These are phyloP conservation scores for Chaetomidium leptoderma DNA, from an alignment of 495 filamentous ascomycete genomes.

Conservation along the genomic window DNA sequence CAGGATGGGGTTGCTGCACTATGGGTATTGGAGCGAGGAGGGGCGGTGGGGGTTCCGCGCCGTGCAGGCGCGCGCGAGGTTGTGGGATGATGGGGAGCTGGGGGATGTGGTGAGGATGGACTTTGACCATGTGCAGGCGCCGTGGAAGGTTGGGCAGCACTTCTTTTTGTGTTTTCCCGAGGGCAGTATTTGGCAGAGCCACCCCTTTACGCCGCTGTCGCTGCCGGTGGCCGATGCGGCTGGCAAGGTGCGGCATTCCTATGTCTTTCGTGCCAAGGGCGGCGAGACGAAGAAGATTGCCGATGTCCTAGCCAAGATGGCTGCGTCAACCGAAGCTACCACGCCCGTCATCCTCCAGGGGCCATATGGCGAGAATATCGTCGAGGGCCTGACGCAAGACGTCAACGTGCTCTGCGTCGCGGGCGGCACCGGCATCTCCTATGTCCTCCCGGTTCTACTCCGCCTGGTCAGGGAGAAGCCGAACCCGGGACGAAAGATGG, in stretches of 20 bases:
- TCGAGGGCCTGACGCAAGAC: constrained; percentile 36
- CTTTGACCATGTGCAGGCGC: constrained; percentile 50
- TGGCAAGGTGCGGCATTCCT: constrained; percentile 49
- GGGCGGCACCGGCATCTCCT: constrained; percentile 62
- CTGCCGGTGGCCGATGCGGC: constrained; percentile 37
- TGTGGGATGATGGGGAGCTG: constrained; percentile 47
- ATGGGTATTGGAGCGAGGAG: constrained; percentile 32
- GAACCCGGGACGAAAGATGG: constrained; percentile 38
- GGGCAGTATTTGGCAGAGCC: constrained; percentile 60
- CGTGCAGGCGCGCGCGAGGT: constrained; percentile 45
- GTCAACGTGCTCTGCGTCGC: constrained; percentile 58
- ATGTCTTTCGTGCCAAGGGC: constrained; percentile 56
- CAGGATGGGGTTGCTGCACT: constrained; percentile 52
- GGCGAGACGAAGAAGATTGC: constrained; percentile 54
- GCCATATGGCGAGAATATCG: constrained; percentile 53
- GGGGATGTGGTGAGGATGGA: constrained; percentile 55
- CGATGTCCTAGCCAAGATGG: constrained; percentile 20
- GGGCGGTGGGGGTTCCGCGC: constrained; percentile 45
- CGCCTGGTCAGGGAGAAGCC: constrained; percentile 35
- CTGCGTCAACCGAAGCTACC: constrained; percentile 16
- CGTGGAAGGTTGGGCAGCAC: constrained; percentile 61
- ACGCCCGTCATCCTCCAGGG: constrained; percentile 55
- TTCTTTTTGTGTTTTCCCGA: constrained; percentile 61
- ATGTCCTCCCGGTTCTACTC: constrained; percentile 54
- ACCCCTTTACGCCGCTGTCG: constrained; percentile 61